phyloP scores from a whole-genome alignment of 805 yeast genomes.

The Kuraishia floccosa region DNA sequence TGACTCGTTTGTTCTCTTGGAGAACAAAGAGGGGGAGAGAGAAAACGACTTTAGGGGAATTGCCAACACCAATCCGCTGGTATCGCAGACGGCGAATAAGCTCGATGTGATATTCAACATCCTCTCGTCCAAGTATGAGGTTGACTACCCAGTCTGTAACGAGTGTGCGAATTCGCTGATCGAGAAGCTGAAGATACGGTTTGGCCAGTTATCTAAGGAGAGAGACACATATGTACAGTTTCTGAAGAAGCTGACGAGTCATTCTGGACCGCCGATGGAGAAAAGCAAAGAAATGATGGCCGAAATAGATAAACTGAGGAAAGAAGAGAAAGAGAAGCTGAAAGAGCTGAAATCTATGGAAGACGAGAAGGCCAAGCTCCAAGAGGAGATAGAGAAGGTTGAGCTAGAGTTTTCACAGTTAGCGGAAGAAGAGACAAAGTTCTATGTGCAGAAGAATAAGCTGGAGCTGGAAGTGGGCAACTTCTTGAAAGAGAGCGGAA shows the following conservation, averaged over 20 bases:
- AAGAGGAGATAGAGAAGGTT: slow-evolving; percentile 32
- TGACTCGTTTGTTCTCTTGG: slow-evolving; percentile 16
- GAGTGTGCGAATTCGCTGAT: slow-evolving; percentile 70
- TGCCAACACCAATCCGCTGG: slow-evolving; percentile 3
- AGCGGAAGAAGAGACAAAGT: slow-evolving; percentile 30
- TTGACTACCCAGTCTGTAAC: slow-evolving; percentile 79
- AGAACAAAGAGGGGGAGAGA: slow-evolving; percentile 10
- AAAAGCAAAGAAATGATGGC: slow-evolving; percentile 33
- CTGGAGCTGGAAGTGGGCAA: slow-evolving; percentile 40
- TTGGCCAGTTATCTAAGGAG: slow-evolving; percentile 65
- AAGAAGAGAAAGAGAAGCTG: slow-evolving; percentile 23
- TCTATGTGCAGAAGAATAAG: slow-evolving; percentile 39
- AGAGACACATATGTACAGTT: slow-evolving; percentile 71
- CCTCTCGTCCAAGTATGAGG: slow-evolving; percentile 64
- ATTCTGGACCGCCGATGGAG: slow-evolving; percentile 28
- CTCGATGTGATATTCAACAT: slow-evolving; percentile 61
- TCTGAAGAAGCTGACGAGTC: slow-evolving; percentile 53
- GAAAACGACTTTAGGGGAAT: slow-evolving; percentile 6
- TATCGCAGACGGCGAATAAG: slow-evolving; percentile 38
- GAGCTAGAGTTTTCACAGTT: slow-evolving; percentile 25
- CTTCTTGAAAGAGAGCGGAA: slow-evolving; percentile 44
- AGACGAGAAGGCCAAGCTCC: slow-evolving; percentile 28
- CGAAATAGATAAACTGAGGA: slow-evolving; percentile 33
- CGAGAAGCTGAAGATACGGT: slow-evolving; percentile 53
- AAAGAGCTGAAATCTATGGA: slow-evolving; percentile 31